Evolutionary conservation across 2,329 filamentous ascomycete genomes (phyloP).

Genomic region (Botrytis fabae): DNA sequence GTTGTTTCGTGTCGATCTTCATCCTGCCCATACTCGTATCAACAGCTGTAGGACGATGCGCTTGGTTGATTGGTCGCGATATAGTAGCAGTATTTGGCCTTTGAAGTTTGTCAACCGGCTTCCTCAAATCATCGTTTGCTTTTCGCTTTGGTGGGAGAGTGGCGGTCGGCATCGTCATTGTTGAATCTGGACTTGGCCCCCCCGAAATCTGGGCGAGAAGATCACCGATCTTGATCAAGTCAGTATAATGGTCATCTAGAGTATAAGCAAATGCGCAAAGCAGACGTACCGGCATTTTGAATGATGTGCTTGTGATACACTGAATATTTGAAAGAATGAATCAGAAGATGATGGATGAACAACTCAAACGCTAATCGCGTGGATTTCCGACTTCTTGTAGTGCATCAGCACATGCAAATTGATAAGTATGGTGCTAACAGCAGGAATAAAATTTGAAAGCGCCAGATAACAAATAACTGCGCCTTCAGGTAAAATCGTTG

Average conservation of each 20-base stretch:
- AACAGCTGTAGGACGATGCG: slow-evolving; percentile 27
- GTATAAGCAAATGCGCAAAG: not conserved
- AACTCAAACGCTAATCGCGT: slow-evolving; percentile 31
- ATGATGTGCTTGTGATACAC: slow-evolving; percentile 19
- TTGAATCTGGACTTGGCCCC: slow-evolving; percentile 42
- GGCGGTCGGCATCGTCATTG: slow-evolving; percentile 36
- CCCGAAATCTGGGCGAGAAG: slow-evolving; percentile 64
- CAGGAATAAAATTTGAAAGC: slow-evolving; percentile 7
- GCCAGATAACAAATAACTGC: slow-evolving; percentile 3
- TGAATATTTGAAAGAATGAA: slow-evolving; percentile 10
- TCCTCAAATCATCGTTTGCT: slow-evolving; percentile 52
- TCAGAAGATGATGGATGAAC: slow-evolving; percentile 18
- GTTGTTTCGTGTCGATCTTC: slow-evolving; percentile 28
- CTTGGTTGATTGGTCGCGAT: slow-evolving; percentile 28
- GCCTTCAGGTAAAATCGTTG: not conserved
- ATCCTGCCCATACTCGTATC: slow-evolving; percentile 32
- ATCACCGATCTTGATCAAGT: slow-evolving; percentile 51
- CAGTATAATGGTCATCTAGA: slow-evolving; percentile 27
- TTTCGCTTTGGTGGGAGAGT: slow-evolving; percentile 54
- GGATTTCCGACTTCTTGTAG: slow-evolving; percentile 22
- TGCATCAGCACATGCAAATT: slow-evolving; percentile 27
- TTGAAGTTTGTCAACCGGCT: slow-evolving; percentile 46
- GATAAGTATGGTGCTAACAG: not conserved
- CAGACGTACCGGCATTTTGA: slow-evolving; percentile 36
- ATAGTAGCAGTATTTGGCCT: slow-evolving; percentile 39